phyloP scores from a whole-genome alignment of 2,329 filamentous ascomycete species.

The Mollisia scopiformis region DNA sequence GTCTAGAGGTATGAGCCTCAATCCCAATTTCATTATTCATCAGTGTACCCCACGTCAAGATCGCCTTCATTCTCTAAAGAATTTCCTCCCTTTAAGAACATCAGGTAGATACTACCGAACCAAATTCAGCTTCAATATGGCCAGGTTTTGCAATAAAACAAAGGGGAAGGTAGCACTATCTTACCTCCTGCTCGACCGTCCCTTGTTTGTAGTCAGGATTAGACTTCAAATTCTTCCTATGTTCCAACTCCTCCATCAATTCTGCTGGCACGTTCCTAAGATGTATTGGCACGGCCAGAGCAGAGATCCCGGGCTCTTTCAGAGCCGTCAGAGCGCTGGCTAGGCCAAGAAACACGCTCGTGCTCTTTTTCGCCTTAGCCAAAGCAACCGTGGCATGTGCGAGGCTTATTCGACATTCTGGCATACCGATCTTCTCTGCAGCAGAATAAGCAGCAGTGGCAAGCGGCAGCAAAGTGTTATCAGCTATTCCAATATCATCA shows the following conservation, averaged over 20 bases:
- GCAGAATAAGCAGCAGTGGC: constrained; percentile 14
- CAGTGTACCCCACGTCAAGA: background rate
- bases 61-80: constrained; percentile 6
- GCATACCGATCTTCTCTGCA: constrained; percentile 12
- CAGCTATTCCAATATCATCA: constrained; percentile 14
- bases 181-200: constrained; percentile 9
- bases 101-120: constrained; percentile 6
- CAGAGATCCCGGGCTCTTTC: constrained; percentile 11
- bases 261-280: constrained; percentile 10
- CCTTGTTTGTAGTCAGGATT: constrained; percentile 1
- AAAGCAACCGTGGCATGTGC: constrained; percentile 14
- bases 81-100: constrained; percentile 11
- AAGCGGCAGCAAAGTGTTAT: constrained; percentile 12
- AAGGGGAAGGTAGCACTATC: background rate
- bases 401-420: constrained; percentile 14
- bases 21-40: background rate
- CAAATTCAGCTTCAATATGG: constrained; percentile 4
- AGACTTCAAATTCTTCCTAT: constrained; percentile 3
- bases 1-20: background rate
- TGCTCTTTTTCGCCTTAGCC: constrained; percentile 15
- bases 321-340: constrained; percentile 5
- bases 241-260: constrained; percentile 3
- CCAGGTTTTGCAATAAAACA: background rate
- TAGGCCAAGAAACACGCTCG: constrained; percentile 12
- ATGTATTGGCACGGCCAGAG: constrained; percentile 9